phyloP scores from a whole-genome alignment of 2,329 filamentous ascomycete genomes.

The Colletotrichum scovillei region DNA sequence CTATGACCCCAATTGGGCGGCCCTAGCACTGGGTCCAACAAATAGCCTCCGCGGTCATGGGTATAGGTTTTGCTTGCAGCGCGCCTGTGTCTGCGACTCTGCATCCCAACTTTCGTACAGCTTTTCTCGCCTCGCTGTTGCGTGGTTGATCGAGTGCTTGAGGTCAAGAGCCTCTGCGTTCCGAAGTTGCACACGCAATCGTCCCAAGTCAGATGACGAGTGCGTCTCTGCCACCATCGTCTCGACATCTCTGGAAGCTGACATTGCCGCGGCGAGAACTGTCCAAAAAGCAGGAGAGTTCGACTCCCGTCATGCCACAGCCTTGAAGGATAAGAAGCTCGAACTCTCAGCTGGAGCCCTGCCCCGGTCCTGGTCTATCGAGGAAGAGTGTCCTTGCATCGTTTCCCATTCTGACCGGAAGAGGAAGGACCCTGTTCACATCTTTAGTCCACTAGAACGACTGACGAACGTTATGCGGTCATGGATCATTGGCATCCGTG shows the following conservation, averaged over 20 bases:
- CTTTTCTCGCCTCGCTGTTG: not conserved
- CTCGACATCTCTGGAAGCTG: not conserved
- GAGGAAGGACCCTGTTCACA: slow-evolving; percentile 34
- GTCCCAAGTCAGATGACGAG: slow-evolving; percentile 31
- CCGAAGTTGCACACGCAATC: slow-evolving; percentile 31
- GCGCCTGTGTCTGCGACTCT: not conserved
- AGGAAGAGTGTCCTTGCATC: not conserved
- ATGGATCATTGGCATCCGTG: slow-evolving; percentile 32
- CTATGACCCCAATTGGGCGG: slow-evolving; percentile 19
- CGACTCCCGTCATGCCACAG: slow-evolving; percentile 16
- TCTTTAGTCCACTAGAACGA: slow-evolving; percentile 16
- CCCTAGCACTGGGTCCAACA: slow-evolving; percentile 28
- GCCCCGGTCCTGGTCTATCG: slow-evolving; percentile 12
- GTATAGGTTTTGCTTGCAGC: slow-evolving; percentile 1
- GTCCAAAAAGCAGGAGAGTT: not conserved
- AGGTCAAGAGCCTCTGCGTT: not conserved
- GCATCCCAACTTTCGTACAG: not conserved
- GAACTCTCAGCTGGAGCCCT: slow-evolving; percentile 4
- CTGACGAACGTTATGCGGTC: slow-evolving; percentile 28
- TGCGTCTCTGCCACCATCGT: not conserved
- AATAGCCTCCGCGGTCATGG: slow-evolving; percentile 30
- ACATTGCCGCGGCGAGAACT: not conserved
- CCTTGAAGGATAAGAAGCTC: slow-evolving; percentile 15
- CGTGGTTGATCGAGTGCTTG: not conserved
- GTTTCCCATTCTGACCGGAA: slow-evolving; percentile 30